These are phyloP conservation scores for Lachancea kluyveri DNA, from an alignment of 805 yeast genomes.

Conservation along the genomic window DNA sequence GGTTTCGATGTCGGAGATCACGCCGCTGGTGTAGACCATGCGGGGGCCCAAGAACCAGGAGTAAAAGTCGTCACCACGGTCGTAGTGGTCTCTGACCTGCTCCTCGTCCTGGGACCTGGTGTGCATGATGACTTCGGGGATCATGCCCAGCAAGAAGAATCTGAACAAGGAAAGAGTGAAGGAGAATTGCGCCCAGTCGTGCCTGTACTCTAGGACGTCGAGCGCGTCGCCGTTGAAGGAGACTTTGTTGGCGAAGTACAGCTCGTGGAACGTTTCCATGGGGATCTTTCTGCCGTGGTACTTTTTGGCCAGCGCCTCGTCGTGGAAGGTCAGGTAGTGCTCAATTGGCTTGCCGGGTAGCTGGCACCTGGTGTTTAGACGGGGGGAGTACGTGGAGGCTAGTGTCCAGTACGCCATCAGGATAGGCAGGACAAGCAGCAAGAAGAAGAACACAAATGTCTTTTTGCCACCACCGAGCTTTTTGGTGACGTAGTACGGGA, in stretches of 20 bases:
- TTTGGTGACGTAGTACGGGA: constrained; percentile 59
- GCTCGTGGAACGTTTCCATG: constrained; percentile 86
- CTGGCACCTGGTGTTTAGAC: constrained; percentile 69
- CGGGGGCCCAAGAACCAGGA: constrained; percentile 91
- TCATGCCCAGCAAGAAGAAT: constrained; percentile 79
- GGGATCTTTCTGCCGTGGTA: constrained; percentile 80
- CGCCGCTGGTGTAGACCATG: constrained; percentile 89
- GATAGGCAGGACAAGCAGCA: constrained; percentile 59
- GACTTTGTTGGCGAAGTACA: constrained; percentile 78
- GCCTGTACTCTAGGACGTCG: constrained; percentile 79
- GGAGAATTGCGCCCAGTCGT: constrained; percentile 82
- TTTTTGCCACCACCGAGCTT: constrained; percentile 66
- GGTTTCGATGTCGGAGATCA: constrained; percentile 60
- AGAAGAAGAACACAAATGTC: constrained; percentile 54
- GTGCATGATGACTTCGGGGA: constrained; percentile 90
- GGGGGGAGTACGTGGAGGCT: constrained; percentile 69
- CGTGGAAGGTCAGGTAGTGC: constrained; percentile 76
- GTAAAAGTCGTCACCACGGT: constrained; percentile 94
- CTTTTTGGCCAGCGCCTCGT: constrained; percentile 57
- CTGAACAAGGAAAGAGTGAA: constrained; percentile 74
- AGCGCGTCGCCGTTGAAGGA: constrained; percentile 82
- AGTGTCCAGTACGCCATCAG: constrained; percentile 80
- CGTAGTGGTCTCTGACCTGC: constrained; percentile 92
- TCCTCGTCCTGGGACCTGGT: constrained; percentile 93
- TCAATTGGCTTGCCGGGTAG: constrained; percentile 75